Percentiles rank a stretch among this genome's conserved stretches.
Evolutionary conservation across 768 basidiomycete species (phyloP).

Genomic region (Lyophyllum atratum): DNA sequence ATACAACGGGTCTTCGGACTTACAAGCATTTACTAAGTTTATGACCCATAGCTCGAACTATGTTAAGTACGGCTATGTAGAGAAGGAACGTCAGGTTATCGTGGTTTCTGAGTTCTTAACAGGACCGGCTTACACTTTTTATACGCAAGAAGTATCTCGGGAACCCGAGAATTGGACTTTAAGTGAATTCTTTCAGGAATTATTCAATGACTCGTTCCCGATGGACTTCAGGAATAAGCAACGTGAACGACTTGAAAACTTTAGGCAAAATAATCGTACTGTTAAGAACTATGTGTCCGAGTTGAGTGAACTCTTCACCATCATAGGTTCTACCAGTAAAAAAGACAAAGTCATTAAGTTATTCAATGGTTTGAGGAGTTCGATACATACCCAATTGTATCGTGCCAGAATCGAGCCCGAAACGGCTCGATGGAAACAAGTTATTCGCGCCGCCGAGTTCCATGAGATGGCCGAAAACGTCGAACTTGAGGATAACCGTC

Average conservation of each 20-base stretch:
- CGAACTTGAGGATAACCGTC: not conserved
- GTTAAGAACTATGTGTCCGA: slow-evolving; percentile 32
- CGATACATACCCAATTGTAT: slow-evolving; percentile 32
- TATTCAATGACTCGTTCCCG: slow-evolving; percentile 14
- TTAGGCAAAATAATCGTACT: slow-evolving; percentile 23
- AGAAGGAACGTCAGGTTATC: not conserved
- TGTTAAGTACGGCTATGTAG: slow-evolving; percentile 10
- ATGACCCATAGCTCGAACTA: slow-evolving; percentile 18
- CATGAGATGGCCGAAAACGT: slow-evolving; percentile 25
- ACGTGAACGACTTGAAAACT: slow-evolving; percentile 18
- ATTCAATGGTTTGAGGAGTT: slow-evolving; percentile 29
- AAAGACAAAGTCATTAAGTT: slow-evolving; percentile 33
- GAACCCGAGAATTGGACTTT: slow-evolving; percentile 1
- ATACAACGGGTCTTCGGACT: slow-evolving; percentile 17
- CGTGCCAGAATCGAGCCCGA: slow-evolving; percentile 27
- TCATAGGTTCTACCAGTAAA: slow-evolving; percentile 26
- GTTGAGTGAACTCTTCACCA: slow-evolving; percentile 28
- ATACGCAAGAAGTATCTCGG: not conserved
- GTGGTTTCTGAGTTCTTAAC: not conserved
- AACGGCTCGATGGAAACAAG: slow-evolving; percentile 23
- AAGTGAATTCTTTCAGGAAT: not conserved
- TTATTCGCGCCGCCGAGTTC: slow-evolving; percentile 24
- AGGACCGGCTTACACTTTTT: not conserved
- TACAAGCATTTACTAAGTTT: slow-evolving; percentile 12
- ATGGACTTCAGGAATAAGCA: slow-evolving; percentile 28